phyloP scores from a whole-genome alignment of 2,329 filamentous ascomycete genomes.

The Coniochaeta prunicola region DNA sequence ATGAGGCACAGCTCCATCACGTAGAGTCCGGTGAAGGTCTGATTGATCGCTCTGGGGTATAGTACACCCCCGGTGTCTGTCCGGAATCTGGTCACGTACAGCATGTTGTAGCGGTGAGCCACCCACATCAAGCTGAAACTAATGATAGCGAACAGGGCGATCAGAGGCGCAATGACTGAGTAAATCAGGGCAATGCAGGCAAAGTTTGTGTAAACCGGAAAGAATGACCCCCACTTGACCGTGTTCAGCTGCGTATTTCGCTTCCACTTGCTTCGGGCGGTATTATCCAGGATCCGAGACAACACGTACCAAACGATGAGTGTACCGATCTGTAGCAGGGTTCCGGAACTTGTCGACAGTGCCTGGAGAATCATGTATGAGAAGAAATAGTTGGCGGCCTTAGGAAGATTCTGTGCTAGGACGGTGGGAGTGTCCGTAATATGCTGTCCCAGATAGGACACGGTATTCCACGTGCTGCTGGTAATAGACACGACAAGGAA shows the following conservation, averaged over 20 bases:
- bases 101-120: slow-evolving; percentile 91
- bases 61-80: slow-evolving; percentile 88
- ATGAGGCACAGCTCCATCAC: slow-evolving; percentile 89
- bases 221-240: slow-evolving; percentile 88
- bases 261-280: slow-evolving; percentile 72
- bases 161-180: slow-evolving; percentile 79
- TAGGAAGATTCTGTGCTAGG: slow-evolving; percentile 73
- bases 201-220: slow-evolving; percentile 94
- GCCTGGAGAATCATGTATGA: slow-evolving; percentile 97
- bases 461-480: slow-evolving; percentile 56
- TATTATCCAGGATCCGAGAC: slow-evolving; percentile 75
- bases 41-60: slow-evolving; percentile 89
- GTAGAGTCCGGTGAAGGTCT: slow-evolving; percentile 90
- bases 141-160: slow-evolving; percentile 86
- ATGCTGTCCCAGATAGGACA: slow-evolving; percentile 50
- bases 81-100: slow-evolving; percentile 87
- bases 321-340: slow-evolving; percentile 74
- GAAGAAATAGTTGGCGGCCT: slow-evolving; percentile 93
- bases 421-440: slow-evolving; percentile 62
- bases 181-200: slow-evolving; percentile 90
- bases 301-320: slow-evolving; percentile 77
- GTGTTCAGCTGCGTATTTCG: slow-evolving; percentile 72
- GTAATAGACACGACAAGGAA: slow-evolving; percentile 90
- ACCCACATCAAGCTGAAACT: slow-evolving; percentile 91
- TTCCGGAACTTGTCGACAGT: slow-evolving; percentile 82